Evolutionary conservation across 257 asterid genomes (phyloP).

Genomic region (Coffea canephora): DNA sequence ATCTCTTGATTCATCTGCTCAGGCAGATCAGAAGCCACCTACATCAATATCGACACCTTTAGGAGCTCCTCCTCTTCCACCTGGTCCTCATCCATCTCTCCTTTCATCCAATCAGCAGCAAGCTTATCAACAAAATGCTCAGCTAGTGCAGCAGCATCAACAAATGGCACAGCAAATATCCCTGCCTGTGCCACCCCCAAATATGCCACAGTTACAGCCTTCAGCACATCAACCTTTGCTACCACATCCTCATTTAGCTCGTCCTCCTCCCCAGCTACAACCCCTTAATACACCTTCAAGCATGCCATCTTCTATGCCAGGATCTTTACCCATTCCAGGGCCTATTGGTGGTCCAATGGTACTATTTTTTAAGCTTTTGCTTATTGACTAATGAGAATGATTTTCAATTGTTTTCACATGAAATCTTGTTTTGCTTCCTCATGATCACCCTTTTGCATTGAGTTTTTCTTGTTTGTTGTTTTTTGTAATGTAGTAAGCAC

Average conservation of each 20-base stretch:
- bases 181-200: constrained; percentile 59
- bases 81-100: constrained; percentile 97
- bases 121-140: constrained; percentile 74
- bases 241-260: constrained; percentile 77
- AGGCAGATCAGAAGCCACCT: constrained; percentile 74
- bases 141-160: constrained; percentile 63
- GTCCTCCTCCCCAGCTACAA: constrained; percentile 78
- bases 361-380: constrained; percentile 1
- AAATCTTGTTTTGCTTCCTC: background rate
- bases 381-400: background rate
- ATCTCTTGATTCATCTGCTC: constrained; percentile 67
- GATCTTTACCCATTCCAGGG: constrained; percentile 44
- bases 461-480: background rate
- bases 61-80: constrained; percentile 93
- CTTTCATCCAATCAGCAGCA: constrained; percentile 72
- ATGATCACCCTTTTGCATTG: background rate
- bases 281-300: constrained; percentile 50
- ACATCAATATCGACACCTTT: constrained; percentile 50
- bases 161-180: constrained; percentile 57
- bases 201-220: constrained; percentile 63
- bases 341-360: constrained; percentile 77
- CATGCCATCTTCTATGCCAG: constrained; percentile 64
- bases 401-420: background rate
- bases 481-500: background rate
- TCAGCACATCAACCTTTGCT: constrained; percentile 67